Evolutionary conservation across 2,329 filamentous ascomycete species (phyloP), one percentile per base, ranked within the genome.

Genomic region (Cladosporium phlei): DNA sequence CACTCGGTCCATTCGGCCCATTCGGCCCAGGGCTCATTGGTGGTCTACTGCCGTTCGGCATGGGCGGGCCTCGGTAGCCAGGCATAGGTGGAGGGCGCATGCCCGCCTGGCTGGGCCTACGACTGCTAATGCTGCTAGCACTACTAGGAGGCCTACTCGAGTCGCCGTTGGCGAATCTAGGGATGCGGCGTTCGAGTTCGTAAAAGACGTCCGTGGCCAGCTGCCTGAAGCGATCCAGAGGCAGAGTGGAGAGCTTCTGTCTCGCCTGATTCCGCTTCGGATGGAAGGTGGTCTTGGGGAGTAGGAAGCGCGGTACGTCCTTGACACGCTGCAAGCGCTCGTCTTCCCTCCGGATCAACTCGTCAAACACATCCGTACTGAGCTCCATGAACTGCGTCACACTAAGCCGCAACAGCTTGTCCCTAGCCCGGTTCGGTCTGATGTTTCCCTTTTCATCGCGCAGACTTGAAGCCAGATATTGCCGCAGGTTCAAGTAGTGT

Each of bases 181-280:
- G 93, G 64, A 93, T 95, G 40, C 93, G 78, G 53, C 93, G 78
- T 67, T 97, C 93, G 51, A 97, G 72, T 66, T 98, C 93, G 68
- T 87, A 94, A 64, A 93, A 97, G 14, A 98, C 91, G 68, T 98
- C 93, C 32, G 89, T 95, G 8, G 89, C 91, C 5, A 98, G 76
- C 61, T 97, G 90, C 57, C 88, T 80, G 63, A 98, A 98, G 48
- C 91, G 78, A 20, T 88, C 83, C 17, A 86, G 82, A 3, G 89
- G 88, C 11, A 98, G 78, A 0, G 90, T 95, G 0, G 89, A 91
- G 16, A 98, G 79, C 66, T 95, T 94, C 67, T 96, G 89, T 30
- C 93, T 81, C n/a, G 93, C 93, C 66, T 97, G 90, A 64, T 98
- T 98, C 53, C 93, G 85, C 69, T 97, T 98, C 2, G 90, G 89